These are phyloP conservation scores for Trichosporon sp. DNA, from an alignment of 1,284 basidiomycete species.

Conservation along the genomic window DNA sequence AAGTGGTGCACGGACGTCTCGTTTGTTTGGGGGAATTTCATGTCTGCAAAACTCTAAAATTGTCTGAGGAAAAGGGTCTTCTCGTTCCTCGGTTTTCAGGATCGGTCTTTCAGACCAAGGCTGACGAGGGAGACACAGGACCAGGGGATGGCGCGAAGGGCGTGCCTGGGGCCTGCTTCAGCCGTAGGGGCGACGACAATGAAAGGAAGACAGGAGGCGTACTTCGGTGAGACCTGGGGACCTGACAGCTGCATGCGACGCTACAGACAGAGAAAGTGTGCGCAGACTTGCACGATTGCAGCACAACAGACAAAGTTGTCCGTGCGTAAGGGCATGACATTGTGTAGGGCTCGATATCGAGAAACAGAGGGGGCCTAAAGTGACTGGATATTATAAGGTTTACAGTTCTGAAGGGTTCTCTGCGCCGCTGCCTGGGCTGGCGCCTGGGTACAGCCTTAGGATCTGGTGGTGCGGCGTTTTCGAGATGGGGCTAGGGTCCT, in stretches of 20 bases:
- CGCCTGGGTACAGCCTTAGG: background rate
- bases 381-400: slow-evolving; percentile 6
- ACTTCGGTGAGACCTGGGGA: slow-evolving; percentile 1
- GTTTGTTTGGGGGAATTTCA: slow-evolving; percentile 5
- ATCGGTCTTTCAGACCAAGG: background rate
- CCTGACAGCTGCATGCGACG: background rate
- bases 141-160: background rate
- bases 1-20: slow-evolving; percentile 4
- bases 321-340: background rate
- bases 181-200: background rate
- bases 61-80: background rate
- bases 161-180: background rate
- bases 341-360: background rate
- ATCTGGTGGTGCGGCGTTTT: background rate
- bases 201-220: background rate
- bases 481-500: background rate
- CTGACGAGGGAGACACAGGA: background rate
- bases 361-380: background rate
- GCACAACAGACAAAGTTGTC: background rate
- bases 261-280: background rate
- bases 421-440: background rate
- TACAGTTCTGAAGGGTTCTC: slow-evolving; percentile 6
- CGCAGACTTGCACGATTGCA: background rate
- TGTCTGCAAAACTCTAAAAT: slow-evolving; percentile 11
- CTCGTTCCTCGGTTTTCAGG: slow-evolving; percentile 1